Conservation (phyloP, 371 early-diverging fungal species). For the Circinella minor region DNA sequence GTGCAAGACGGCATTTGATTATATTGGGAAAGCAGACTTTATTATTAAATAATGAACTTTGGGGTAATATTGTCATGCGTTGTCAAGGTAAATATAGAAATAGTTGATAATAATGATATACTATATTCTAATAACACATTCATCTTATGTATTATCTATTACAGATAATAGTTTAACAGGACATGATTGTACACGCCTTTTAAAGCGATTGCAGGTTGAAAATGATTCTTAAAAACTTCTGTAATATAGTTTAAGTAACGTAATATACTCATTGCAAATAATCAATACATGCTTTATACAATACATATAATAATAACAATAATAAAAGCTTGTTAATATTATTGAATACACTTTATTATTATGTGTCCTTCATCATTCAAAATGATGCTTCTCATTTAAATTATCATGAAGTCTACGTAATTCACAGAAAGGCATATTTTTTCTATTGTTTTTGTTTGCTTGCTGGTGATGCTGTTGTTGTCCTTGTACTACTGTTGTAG, state of each 20-base stretch:
- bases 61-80: slow-evolving; percentile 42
- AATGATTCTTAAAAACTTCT: neutral
- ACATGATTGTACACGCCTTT: slow-evolving; percentile 15
- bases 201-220: slow-evolving; percentile 9
- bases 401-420: neutral
- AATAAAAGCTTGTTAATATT: neutral
- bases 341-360: too few relatives aligned
- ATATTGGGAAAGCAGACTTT: slow-evolving; percentile 57
- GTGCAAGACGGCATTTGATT: slow-evolving; percentile 68
- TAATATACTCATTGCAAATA: too few relatives aligned
- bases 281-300: neutral
- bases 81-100: slow-evolving; percentile 37
- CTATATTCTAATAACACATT: neutral
- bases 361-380: neutral
- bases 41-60: slow-evolving; percentile 33
- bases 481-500: too few relatives aligned
- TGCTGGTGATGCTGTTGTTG: too few relatives aligned
- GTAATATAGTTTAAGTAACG: neutral
- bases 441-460: neutral
- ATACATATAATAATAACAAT: neutral
- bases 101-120: neutral
- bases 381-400: neutral
- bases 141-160: neutral
- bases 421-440: neutral
- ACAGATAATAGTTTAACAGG: slow-evolving; percentile 15